Conservation (phyloP, 2,329 filamentous ascomycete genomes). For the Trichoderma gracile region DNA sequence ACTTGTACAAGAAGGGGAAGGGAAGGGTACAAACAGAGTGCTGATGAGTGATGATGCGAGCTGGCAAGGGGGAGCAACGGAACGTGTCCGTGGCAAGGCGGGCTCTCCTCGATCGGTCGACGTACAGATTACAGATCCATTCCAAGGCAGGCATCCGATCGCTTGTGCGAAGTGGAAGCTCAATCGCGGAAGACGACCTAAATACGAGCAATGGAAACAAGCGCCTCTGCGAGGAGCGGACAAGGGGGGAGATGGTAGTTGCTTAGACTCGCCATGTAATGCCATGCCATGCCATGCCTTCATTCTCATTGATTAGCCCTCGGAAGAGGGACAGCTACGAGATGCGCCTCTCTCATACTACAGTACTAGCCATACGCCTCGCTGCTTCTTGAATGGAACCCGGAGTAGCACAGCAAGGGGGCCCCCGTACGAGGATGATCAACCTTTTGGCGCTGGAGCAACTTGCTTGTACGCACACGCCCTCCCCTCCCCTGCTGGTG, state of each 20-base stretch:
- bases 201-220: neutral
- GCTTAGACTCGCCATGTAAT: neutral
- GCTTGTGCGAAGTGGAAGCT: slow-evolving; percentile 14
- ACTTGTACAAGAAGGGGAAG: no score
- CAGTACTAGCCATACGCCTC: no score
- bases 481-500: slow-evolving; percentile 11
- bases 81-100: slow-evolving; percentile 12
- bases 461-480: no score
- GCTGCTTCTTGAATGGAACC: neutral
- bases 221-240: slow-evolving; percentile 1
- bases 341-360: no score
- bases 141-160: slow-evolving; percentile 23
- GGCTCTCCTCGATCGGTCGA: slow-evolving; percentile 22
- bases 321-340: neutral
- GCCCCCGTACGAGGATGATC: neutral
- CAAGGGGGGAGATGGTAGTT: neutral
- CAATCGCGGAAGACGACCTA: slow-evolving; percentile 1
- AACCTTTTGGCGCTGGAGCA: neutral
- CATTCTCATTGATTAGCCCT: neutral
- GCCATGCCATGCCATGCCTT: slow-evolving; percentile 7
- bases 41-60: neutral
- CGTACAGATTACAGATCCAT: slow-evolving; percentile 21
- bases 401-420: no score
- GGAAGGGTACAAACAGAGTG: neutral
- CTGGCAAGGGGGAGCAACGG: neutral